phyloP scores from a whole-genome alignment of 257 asterid genomes.

The Avicennia marina region DNA sequence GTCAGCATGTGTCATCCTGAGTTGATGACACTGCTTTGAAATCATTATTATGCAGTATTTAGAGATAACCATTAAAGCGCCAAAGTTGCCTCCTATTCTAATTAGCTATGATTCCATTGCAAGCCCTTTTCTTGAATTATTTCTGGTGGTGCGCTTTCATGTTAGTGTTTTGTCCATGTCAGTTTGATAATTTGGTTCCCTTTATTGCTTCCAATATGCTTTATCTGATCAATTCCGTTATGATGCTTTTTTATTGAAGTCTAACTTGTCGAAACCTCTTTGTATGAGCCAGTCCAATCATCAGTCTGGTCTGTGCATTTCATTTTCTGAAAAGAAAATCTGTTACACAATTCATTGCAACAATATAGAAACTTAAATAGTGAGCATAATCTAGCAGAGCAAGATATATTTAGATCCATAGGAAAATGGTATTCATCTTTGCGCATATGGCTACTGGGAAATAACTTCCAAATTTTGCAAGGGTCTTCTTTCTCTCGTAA shows the following conservation, averaged over 20 bases:
- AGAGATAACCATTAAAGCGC: slow-evolving; percentile 12
- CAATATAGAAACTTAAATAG: neutral
- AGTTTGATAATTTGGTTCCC: slow-evolving; percentile 15
- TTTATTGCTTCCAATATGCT: slow-evolving; percentile 4
- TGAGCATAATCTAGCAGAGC: neutral
- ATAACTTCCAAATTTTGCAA: slow-evolving; percentile 1
- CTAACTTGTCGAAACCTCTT: neutral
- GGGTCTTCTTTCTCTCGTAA: neutral
- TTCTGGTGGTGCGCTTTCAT: neutral
- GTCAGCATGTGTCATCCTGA: neutral
- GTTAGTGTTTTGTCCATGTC: neutral
- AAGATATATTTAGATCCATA: neutral
- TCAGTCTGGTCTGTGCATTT: neutral
- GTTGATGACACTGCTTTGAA: neutral
- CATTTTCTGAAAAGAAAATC: neutral
- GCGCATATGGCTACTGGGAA: neutral
- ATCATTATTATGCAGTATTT: slow-evolving; percentile 7
- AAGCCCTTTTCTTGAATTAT: neutral
- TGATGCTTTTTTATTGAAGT: neutral
- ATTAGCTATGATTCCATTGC: slow-evolving; percentile 21
- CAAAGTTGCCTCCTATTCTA: slow-evolving; percentile 19
- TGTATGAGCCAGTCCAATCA: neutral
- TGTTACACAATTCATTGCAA: neutral
- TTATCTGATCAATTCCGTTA: neutral
- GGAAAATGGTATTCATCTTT: neutral